Base-by-base conservation (phyloP, 306 rosid species). In the Medicago truncatula region DNA sequence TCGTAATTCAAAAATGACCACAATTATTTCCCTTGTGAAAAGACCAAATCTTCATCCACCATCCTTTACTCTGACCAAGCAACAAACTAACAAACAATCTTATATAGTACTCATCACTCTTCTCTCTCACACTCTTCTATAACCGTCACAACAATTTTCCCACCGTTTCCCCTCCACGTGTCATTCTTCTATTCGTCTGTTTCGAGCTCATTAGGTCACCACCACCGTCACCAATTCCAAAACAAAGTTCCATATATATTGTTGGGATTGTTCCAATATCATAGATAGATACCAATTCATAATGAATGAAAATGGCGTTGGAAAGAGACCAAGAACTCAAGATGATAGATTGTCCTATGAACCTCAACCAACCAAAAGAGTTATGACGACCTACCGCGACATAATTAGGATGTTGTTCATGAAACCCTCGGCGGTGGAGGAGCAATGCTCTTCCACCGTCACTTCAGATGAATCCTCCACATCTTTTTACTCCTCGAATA, bases 401-500 rank as follows among this genome's bases (percentile, higher is more conserved):
- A 6, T 34, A 1, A 34, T 34, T 4, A 34, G 38, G 38, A 34
- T 4, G 7, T 0, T 34, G 6, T 4, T 34, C 38, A 0, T 3
- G 38, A 4, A 6, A 34, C 38, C 38, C 1, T 4, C 3, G 7
- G 7, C 7, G 38, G 68, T 12, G 58, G 89, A 84, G 63, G 77
- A 74, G 38, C 38, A 34, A 14, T 50, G 72, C 10, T 75, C 43
- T 65, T 77, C 82, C n/a, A 77, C 71, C 79, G 77, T 76, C 74
- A 47, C 72, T 46, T 71, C 80, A 4, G 80, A 81, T 60, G 83
- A 84, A n/a, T 74, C 52, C 9, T 75, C 80, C 31, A 62, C 80
- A 31, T 88, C 91, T 6, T 83, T 89, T 75, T 91, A 90, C 73
- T 93, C 97, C 73, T 93, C 97, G 0, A 83, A 88, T 83, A 91